Conservation (phyloP, 805 yeast genomes). For the Hanseniaspora mollemarum region DNA sequence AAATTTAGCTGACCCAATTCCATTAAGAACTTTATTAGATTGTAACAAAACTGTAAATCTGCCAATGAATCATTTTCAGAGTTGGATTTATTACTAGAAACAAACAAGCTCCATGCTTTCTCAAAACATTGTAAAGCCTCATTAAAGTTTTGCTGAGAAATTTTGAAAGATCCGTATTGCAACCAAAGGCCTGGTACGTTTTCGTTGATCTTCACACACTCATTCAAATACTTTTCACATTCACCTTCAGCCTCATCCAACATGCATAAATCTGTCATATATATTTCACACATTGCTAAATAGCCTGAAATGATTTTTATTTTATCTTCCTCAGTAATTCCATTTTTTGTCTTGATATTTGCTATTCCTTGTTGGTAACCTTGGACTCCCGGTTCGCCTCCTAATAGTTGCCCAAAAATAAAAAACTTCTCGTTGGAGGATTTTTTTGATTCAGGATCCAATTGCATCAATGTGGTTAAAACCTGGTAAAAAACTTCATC, state of each 20-base stretch:
- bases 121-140: slow-evolving; percentile 63
- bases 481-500: slow-evolving; percentile 34
- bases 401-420: slow-evolving; percentile 81
- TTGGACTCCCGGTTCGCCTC: slow-evolving; percentile 63
- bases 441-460: slow-evolving; percentile 52
- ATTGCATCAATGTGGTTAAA: slow-evolving; percentile 46
- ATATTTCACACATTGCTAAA: slow-evolving; percentile 78
- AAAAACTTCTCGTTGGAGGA: slow-evolving; percentile 73
- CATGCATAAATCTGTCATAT: slow-evolving; percentile 98
- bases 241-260: slow-evolving; percentile 72
- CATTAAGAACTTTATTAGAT: slow-evolving; percentile 22
- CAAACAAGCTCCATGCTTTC: slow-evolving; percentile 64
- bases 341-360: slow-evolving; percentile 23
- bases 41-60: slow-evolving; percentile 34
- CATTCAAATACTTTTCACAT: slow-evolving; percentile 61
- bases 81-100: slow-evolving; percentile 38
- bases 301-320: slow-evolving; percentile 64
- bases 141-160: slow-evolving; percentile 64
- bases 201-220: slow-evolving; percentile 50
- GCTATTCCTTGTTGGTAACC: slow-evolving; percentile 53
- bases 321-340: slow-evolving; percentile 33
- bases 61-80: slow-evolving; percentile 29
- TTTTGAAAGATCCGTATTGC: slow-evolving; percentile 71
- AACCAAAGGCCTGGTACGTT: slow-evolving; percentile 62
- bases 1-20: slow-evolving; percentile 66